phyloP scores from a whole-genome alignment of 129 eudicot genomes.

The Centella asiatica region DNA sequence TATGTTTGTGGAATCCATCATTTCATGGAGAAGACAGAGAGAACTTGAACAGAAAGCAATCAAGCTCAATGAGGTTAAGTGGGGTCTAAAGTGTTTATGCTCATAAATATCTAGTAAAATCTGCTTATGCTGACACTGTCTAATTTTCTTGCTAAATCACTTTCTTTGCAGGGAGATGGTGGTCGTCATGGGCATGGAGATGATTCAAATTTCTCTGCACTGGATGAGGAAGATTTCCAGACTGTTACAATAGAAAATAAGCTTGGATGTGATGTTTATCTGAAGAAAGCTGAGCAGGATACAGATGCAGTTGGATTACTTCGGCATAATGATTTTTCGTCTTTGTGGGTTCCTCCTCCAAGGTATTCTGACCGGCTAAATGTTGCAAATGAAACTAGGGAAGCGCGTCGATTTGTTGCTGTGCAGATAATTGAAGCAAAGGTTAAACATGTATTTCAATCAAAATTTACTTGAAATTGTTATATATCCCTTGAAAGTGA shows the following conservation, averaged over 20 bases:
- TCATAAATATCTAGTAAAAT: neutral
- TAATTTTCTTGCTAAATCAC: constrained; percentile 7
- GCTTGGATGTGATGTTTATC: constrained; percentile 88
- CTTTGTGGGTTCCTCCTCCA: constrained; percentile 89
- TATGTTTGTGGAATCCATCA: constrained; percentile 53
- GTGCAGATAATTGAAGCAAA: constrained; percentile 79
- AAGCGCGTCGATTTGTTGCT: constrained; percentile 65
- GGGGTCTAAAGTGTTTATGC: neutral
- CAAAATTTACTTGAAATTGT: neutral
- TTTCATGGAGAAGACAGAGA: constrained; percentile 82
- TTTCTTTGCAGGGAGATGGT: constrained; percentile 44
- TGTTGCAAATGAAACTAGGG: constrained; percentile 60
- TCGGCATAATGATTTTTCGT: constrained; percentile 30
- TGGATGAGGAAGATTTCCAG: constrained; percentile 91
- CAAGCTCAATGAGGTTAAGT: constrained; percentile 57
- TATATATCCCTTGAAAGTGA: constrained; percentile 1
- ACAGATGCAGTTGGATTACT: constrained; percentile 40
- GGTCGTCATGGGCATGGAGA: constrained; percentile 31
- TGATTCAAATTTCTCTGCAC: constrained; percentile 50
- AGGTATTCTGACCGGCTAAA: constrained; percentile 76
- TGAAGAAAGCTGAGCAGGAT: constrained; percentile 52
- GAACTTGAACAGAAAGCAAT: constrained; percentile 89
- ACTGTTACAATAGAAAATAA: constrained; percentile 67
- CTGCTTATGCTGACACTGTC: constrained; percentile 8
- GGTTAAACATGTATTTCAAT: constrained; percentile 35